Percentiles rank a stretch among this genome's conserved stretches.
Conservation (phyloP, 2,329 filamentous ascomycete species). For the Monilinia polystroma region DNA sequence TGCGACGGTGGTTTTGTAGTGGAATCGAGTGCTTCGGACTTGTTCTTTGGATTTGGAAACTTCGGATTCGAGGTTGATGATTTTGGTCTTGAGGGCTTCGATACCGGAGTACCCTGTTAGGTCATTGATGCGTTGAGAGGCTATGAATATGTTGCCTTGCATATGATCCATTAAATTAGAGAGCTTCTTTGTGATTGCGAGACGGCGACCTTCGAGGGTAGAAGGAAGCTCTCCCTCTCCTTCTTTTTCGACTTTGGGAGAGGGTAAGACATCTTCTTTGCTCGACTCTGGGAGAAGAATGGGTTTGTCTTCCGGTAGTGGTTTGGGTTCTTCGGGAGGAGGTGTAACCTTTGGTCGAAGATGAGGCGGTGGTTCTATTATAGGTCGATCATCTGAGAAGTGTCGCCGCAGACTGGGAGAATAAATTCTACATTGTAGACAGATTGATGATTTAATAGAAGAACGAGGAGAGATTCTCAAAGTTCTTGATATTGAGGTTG, state of each 20-base stretch:
- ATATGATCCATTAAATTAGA: conserved; percentile 81
- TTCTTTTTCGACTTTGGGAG: conserved; percentile 17
- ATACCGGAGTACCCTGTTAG: conserved; percentile 93
- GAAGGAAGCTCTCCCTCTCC: conserved; percentile 46
- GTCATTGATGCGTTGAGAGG: conserved; percentile 86
- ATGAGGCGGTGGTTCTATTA: conserved; percentile 12
- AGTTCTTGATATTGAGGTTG: conserved; percentile 28
- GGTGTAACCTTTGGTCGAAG: conserved; percentile 20
- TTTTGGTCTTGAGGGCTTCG: conserved; percentile 77
- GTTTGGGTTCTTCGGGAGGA: conserved; percentile 20
- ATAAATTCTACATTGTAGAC: conserved; percentile 44
- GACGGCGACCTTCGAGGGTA: conserved; percentile 47
- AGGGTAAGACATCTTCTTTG: conserved; percentile 17
- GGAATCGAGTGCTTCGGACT: conserved; percentile 69
- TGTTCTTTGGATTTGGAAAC: conserved; percentile 59
- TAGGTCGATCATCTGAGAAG: conserved; percentile 33
- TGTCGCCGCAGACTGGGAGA: conserved; percentile 42
- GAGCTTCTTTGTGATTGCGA: conserved; percentile 51
- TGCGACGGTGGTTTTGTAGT: conserved; percentile 80
- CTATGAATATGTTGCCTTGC: conserved; percentile 79
- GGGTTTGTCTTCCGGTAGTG: conserved; percentile 12
- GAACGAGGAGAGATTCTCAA: conserved; percentile 30
- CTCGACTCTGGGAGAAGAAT: background rate
- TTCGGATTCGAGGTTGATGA: conserved; percentile 62
- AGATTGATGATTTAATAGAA: conserved; percentile 41